Conservation (phyloP, 169 alveolate species). For the Besnoitia besnoiti region DNA sequence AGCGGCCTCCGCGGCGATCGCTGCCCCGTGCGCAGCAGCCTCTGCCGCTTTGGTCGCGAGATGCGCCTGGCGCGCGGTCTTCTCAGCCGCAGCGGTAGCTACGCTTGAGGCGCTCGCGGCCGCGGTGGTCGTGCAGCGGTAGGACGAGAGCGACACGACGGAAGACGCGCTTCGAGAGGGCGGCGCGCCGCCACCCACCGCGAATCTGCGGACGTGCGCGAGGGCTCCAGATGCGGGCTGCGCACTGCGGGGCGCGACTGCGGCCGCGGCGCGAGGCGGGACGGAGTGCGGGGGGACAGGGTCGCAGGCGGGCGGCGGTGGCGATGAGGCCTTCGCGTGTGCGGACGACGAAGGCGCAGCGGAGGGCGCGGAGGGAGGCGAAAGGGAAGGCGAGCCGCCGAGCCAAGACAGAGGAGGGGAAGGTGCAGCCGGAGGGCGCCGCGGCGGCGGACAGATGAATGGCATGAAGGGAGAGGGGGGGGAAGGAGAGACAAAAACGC, state of each 20-base stretch:
- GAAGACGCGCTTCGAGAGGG: too few relatives aligned
- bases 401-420: too few relatives aligned
- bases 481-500: not conserved
- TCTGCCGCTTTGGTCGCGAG: slow-evolving; percentile 43
- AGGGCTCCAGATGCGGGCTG: not conserved
- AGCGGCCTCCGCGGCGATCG: slow-evolving; percentile 38
- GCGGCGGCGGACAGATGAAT: slow-evolving; percentile 37
- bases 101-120: not conserved
- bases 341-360: too few relatives aligned
- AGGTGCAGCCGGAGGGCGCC: slow-evolving; percentile 30
- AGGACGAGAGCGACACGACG: too few relatives aligned
- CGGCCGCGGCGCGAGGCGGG: not conserved
- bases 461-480: slow-evolving; percentile 33
- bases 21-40: slow-evolving; percentile 41
- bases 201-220: not conserved
- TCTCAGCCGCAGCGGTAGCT: slow-evolving; percentile 33
- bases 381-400: not conserved
- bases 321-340: too few relatives aligned
- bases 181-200: not conserved
- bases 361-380: not conserved
- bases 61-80: slow-evolving; percentile 33
- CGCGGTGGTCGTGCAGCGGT: not conserved
- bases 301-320: not conserved
- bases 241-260: not conserved
- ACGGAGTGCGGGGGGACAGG: not conserved